Base-by-base conservation (phyloP, 441 rosid species). In the Adansonia madagascariensis region DNA sequence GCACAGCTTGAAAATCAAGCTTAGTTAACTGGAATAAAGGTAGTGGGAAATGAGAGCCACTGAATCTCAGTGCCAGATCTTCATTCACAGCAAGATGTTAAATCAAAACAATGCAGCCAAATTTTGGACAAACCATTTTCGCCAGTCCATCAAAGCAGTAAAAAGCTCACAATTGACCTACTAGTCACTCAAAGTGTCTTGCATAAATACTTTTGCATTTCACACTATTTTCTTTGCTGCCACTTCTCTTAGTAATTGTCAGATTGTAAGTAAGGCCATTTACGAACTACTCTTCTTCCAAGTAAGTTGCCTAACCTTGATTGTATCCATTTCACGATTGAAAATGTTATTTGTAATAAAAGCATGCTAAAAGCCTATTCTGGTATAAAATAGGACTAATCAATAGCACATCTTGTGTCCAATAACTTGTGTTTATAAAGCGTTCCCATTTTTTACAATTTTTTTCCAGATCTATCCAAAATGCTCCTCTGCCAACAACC, bases 401-500 rank as follows among this genome's bases (percentile, higher is more conserved):
- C 56, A 46, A 69, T 39, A 64, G 14, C 24, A 64, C 12, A 63
- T 39, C 22, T 64, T 8, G n/a, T n/a, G 49, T n/a, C 49, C 12
- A 64, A n/a, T 39, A 64, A 64, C 43, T 63, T 63, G 46, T 6
- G 12, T 14, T 44, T 35, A 31, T 14, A 63, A 15, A 63, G 68
- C 20, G n/a, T 63, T 35, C 68, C 68, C 68, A 15, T 27, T 15
- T n/a, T 62, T 64, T 64, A 7, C 69, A 64, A 27, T 64, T 20
- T n/a, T 15, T 12, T n/a, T n/a, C n/a, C 5, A 64, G 50, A 27
- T 41, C 15, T 17, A 43, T 15, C 47, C 6, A 3, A 14, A 35
- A 5, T n/a, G 50, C 52, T 41, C 11, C 1, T 27, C 35, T 27
- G 43, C 43, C 43, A 39, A 39, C 43, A 39, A 5, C 43, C 6